Base-by-base conservation (phyloP, 352 stramenopile species). In the Globisporangium uncinulatum region DNA sequence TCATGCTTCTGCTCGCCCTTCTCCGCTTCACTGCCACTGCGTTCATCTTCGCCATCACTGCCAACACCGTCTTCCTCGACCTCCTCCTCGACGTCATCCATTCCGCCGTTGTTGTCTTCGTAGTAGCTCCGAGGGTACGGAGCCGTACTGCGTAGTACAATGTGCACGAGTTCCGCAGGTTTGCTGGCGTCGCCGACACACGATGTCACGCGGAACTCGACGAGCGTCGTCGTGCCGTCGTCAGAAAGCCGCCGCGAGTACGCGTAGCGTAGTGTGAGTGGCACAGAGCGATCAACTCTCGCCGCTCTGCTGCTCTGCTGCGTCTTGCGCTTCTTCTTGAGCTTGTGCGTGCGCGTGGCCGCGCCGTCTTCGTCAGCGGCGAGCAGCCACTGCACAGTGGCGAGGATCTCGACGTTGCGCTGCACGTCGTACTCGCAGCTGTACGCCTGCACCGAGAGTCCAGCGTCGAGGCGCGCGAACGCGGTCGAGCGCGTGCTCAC, bases 111-210 rank as follows among this genome's bases (percentile, higher is more conserved):
- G 51, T 73, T 60, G 29, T 85, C 70, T 42, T 92, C 79, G 59
- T 92, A 92, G 65, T 86, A 87, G 55, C 78, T 87, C 20, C 74
- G 79, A 8, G 82, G 82, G 54, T 92, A 92, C n/a, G 51, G 19
- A 24, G 72, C 53, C 15, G 80, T 60, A 48, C 74, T 80, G 11
- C 62, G 69, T 56, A 91, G 62, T n/a, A 71, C 73, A 61, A 83
- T 88, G 62, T 73, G 61, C 60, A 91, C 69, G 24, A 91, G 61
- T 56, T 86, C 68, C 56, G 67, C 71, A 8, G 74, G 62, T 41
- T 57, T 65, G 4, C 41, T 58, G 32, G 76, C 60, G 14, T 74
- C 63, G 29, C 76, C 77, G 17, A 88, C 65, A 8, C 66, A 62
- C 21, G 67, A 66, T 1, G 66, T 56, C 47, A 87, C 66, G 0